Evolutionary conservation across 371 early-diverging fungal genomes (phyloP), one percentile per base, ranked within the genome.

Genomic region (Thermomucor indicae-seudaticae): DNA sequence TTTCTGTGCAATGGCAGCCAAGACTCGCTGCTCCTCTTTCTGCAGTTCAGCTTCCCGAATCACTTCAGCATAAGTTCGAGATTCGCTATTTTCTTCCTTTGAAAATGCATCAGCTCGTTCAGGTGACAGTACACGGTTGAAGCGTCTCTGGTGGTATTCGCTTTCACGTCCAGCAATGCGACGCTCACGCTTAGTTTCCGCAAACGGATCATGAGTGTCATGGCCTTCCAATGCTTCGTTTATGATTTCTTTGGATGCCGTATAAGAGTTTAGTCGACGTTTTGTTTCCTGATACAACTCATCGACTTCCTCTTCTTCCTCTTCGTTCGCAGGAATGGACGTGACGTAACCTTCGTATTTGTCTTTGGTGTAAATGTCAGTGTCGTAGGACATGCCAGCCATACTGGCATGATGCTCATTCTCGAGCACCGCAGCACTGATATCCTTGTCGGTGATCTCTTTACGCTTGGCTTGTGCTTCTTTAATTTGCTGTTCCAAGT

Each of bases 21-120:
- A 41, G 8, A 92, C 70, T 29, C 84, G 65, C 20, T 83, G 84
- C 43, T 89, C 75, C 53, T 96, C 94, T 11, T 81, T 73, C 28
- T 96, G 94, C 19, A 96, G 67, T 52, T 93, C 93, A 6, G 79
- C 83, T 57, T 92, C 88, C 44, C 80, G 74, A 83, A 95, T 90
- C 14, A 92, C 89, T 54, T 96, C 94, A 11, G 85, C 62, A 57
- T 96, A 97, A 1, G 86, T 78, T 45, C 91, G 58, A 2, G 83
- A 73, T 41, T 79, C 77, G 19, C 47, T 54, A 28, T 52, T 29
- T 17, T 74, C 74, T 1, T 52, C 71, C 30, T 61, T 67, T n/a
- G 79, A 55, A 60, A 96, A 95, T 0, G 93, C 88, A 63, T 97
- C 96, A 28, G 67, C 76, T 12, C 95, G 79, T 44, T 87, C 88